These are phyloP conservation scores for Russula emetica DNA, from an alignment of 768 basidiomycete species.

Conservation along the genomic window DNA sequence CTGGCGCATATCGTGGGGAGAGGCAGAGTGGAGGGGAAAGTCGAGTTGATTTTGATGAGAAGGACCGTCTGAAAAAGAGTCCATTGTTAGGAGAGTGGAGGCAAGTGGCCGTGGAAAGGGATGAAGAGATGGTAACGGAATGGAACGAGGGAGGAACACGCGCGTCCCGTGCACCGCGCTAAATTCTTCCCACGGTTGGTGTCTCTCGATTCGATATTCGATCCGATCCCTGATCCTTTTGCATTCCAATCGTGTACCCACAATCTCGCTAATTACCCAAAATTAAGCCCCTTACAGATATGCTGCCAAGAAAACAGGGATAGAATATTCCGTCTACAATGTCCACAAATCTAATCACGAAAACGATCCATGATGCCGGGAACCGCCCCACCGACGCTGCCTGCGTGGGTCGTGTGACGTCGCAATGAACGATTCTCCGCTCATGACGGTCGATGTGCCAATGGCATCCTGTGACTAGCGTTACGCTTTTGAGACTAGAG, in stretches of 20 bases:
- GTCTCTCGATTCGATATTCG: not conserved
- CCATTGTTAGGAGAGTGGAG: constrained; percentile 28
- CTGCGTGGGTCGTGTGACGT: constrained; percentile 25
- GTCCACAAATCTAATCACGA: constrained; percentile 20
- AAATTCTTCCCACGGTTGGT: constrained; percentile 18
- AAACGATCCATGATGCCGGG: constrained; percentile 24
- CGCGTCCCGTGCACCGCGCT: not conserved
- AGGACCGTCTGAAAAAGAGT: constrained; percentile 35
- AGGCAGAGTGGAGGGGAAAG: constrained; percentile 24
- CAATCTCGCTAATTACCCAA: not conserved
- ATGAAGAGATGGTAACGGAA: constrained; percentile 1
- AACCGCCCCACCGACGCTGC: constrained; percentile 15
- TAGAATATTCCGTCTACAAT: constrained; percentile 6
- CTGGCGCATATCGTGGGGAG: constrained; percentile 34
- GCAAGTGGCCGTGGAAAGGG: not conserved
- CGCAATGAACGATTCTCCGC: constrained; percentile 22
- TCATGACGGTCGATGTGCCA: constrained; percentile 25
- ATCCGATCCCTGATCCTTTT: not conserved
- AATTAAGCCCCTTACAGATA: constrained; percentile 6
- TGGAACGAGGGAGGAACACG: not conserved
- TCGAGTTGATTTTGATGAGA: constrained; percentile 8
- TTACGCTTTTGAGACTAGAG: not conserved
- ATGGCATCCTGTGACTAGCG: constrained; percentile 11
- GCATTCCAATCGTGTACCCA: not conserved
- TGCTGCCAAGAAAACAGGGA: constrained; percentile 15